Percentiles rank a stretch among this genome's conserved stretches.
Evolutionary conservation across 345 rosid species (phyloP).

Genomic region (Lagerstroemia speciosa): DNA sequence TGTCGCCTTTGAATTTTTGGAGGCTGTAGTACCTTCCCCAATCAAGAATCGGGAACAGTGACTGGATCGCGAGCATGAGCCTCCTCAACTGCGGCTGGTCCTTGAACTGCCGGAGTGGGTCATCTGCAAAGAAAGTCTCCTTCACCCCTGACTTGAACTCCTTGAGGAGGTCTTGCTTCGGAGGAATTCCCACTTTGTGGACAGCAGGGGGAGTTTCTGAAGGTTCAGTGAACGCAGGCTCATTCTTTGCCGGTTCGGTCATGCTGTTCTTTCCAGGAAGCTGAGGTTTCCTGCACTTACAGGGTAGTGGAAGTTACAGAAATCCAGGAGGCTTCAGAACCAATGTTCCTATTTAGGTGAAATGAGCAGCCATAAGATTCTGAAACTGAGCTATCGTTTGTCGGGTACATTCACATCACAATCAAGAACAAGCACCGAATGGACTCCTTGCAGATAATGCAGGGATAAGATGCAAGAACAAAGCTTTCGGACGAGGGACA

Average conservation of each 20-base stretch:
- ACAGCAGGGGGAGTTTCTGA: constrained; percentile 1
- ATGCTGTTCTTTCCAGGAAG: not conserved
- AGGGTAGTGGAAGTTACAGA: not conserved
- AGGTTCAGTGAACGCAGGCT: constrained; percentile 3
- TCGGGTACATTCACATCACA: not conserved
- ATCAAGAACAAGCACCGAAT: not conserved
- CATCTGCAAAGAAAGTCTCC: constrained; percentile 48
- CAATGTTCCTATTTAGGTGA: too few species aligned
- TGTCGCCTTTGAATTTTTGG: constrained; percentile 27
- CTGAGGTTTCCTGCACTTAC: not conserved
- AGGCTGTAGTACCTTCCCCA: constrained; percentile 39
- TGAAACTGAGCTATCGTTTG: not conserved
- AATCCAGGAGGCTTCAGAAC: too few species aligned
- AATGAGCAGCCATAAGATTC: not conserved
- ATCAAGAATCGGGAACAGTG: constrained; percentile 32
- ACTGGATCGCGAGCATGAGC: constrained; percentile 26
- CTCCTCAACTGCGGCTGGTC: constrained; percentile 25
- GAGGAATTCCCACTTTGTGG: constrained; percentile 27
- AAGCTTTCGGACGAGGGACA: not conserved
- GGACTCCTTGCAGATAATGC: not conserved
- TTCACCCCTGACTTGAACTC: constrained; percentile 20
- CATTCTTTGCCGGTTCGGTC: not conserved
- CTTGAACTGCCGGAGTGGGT: constrained; percentile 36
- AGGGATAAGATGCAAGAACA: not conserved
- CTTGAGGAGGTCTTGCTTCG: constrained; percentile 19